Evolutionary conservation across 352 stramenopile species (phyloP).

Genomic region (Bremia lactucae): DNA sequence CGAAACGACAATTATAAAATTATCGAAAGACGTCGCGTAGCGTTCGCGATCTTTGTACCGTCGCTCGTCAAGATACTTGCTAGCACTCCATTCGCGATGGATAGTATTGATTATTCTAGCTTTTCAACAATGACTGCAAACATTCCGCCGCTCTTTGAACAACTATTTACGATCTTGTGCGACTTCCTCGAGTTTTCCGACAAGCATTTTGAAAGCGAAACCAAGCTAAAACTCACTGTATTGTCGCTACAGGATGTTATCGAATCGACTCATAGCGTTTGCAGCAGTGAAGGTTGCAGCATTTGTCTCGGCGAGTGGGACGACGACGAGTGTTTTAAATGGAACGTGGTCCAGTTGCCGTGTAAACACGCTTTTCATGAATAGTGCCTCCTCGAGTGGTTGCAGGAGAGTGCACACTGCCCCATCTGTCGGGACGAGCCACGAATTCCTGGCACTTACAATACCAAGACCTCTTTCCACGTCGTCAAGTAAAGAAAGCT

Average conservation of each 20-base stretch:
- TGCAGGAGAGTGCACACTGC: slow-evolving; percentile 72
- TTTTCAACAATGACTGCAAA: slow-evolving; percentile 13
- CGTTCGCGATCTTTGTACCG: slow-evolving; percentile 72
- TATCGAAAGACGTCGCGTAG: slow-evolving; percentile 53
- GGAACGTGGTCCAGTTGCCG: slow-evolving; percentile 79
- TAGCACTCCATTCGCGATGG: slow-evolving; percentile 46
- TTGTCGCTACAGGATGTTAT: slow-evolving; percentile 75
- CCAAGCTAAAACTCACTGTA: slow-evolving; percentile 72
- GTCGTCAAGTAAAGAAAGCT: too few species aligned
- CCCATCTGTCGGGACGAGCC: slow-evolving; percentile 81
- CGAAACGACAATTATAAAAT: slow-evolving; percentile 61
- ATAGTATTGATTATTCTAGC: slow-evolving; percentile 3
- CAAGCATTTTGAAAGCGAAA: slow-evolving; percentile 80
- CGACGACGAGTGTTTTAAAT: slow-evolving; percentile 64
- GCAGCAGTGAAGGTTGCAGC: slow-evolving; percentile 64
- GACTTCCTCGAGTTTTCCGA: slow-evolving; percentile 79
- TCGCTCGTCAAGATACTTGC: slow-evolving; percentile 73
- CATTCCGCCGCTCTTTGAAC: too few species aligned
- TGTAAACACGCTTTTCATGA: slow-evolving; percentile 82
- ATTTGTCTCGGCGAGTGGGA: slow-evolving; percentile 79
- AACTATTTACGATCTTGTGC: slow-evolving; percentile 61
- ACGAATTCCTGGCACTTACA: not conserved
- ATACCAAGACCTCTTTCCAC: not conserved
- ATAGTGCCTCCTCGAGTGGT: slow-evolving; percentile 79
- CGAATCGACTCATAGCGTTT: slow-evolving; percentile 28